Evolutionary conservation across 1,284 basidiomycete genomes (phyloP), one percentile per base, ranked within the genome.

Genomic region (Cryptococcus sp.): DNA sequence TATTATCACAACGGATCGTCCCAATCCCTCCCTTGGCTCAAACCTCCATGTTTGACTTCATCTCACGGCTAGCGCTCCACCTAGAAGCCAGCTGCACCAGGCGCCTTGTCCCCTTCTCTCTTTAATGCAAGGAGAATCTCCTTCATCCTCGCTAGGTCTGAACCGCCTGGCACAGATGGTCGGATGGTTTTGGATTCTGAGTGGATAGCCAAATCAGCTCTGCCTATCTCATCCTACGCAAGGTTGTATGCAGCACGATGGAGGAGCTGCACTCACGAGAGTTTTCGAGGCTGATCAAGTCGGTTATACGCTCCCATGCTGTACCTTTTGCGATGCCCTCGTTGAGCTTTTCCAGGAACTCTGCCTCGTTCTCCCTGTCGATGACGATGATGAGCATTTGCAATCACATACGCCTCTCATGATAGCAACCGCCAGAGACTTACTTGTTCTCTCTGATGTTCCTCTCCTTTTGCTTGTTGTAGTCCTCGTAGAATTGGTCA

Each of bases 381-480:
- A 17, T 3, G 4, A 23, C 1, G 7, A 22, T 46, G 22, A 39
- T 34, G 15, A 48, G 40, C 22, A 46, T 37, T 43, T 46, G 47
- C 46, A n/a, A 8, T 22, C 22, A 6, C 43, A 11, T 29, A 26
- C 45, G 54, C 40, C 8, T 25, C n/a, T 43, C 45, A 17, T 10
- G 25, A 46, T 11, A 40, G 45, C 41, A n/a, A 52, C 20, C n/a
- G n/a, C 15, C 16, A 2, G 54, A 7, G 5, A 83, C 88, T 70
- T 63, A 95, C 93, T 99, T 99, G 85, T 99, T 99, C 78, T 93
- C 87, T 50, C 89, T 83, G 69, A 99, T 98, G 71, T 87, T 89
- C 75, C 86, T 86, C 80, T 95, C 92, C 82, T 96, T 97, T 81
- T 91, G 89, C 63, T 84, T 83, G 56, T 93, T 86, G 78, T 99